Percentiles rank a stretch among this genome's conserved stretches.
phyloP scores from a whole-genome alignment of 495 filamentous ascomycete species.

The Penicillium paradoxum region DNA sequence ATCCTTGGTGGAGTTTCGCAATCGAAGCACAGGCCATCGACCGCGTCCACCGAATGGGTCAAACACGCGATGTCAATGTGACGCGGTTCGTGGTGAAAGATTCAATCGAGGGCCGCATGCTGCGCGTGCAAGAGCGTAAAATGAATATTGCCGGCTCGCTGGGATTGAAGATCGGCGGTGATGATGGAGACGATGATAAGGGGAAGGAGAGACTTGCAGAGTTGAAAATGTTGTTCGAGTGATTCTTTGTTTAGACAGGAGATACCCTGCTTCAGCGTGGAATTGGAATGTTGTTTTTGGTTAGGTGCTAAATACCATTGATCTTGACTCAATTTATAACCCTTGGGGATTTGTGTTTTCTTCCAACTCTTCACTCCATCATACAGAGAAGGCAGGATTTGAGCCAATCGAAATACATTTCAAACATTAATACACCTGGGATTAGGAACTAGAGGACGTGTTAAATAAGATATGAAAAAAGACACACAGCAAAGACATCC shows the following conservation, averaged over 20 bases:
- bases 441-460: background rate
- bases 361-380: background rate
- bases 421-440: slow-evolving; percentile 1
- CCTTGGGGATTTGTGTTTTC: background rate
- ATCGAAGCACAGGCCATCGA: slow-evolving; percentile 97
- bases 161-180: slow-evolving; percentile 63
- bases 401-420: background rate
- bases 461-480: background rate
- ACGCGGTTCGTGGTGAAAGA: slow-evolving; percentile 81
- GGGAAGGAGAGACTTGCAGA: slow-evolving; percentile 86
- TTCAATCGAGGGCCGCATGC: slow-evolving; percentile 92
- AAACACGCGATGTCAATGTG: slow-evolving; percentile 79
- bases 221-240: slow-evolving; percentile 86
- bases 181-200: slow-evolving; percentile 85
- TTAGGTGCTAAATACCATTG: background rate
- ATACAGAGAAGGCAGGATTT: background rate
- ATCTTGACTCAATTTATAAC: background rate
- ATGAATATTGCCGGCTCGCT: slow-evolving; percentile 80
- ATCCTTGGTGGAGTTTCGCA: slow-evolving; percentile 98
- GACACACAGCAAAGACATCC: background rate
- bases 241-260: background rate
- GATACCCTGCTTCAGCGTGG: background rate
- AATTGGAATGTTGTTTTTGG: background rate
- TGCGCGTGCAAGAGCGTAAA: slow-evolving; percentile 90
- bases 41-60: slow-evolving; percentile 98